Conservation (phyloP, 1,139 yeast genomes). For the Meyerozyma sp. region DNA sequence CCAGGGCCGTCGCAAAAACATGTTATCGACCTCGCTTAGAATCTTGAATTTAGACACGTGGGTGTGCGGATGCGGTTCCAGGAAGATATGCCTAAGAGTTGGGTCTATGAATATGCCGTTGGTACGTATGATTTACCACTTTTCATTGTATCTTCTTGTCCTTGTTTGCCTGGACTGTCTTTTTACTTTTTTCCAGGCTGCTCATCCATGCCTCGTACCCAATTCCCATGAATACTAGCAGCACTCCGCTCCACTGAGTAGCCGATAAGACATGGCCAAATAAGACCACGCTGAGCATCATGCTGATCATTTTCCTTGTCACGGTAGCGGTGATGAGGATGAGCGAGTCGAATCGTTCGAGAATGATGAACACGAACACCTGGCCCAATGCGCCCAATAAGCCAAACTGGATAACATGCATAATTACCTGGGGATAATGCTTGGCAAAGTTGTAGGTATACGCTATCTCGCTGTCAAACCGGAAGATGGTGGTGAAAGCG, state of each 20-base stretch:
- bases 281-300: conserved; percentile 80
- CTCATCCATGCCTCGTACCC: conserved; percentile 53
- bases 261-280: conserved; percentile 67
- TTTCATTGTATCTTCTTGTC: not conserved
- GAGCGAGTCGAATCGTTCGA: conserved; percentile 80
- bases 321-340: conserved; percentile 89
- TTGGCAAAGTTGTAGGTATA: conserved; percentile 45
- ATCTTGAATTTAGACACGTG: not conserved
- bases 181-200: conserved; percentile 2
- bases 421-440: conserved; percentile 37
- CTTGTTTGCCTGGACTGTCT: not conserved
- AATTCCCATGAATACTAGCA: conserved; percentile 78
- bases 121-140: not conserved
- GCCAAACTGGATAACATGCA: conserved; percentile 64
- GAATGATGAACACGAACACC: conserved; percentile 78
- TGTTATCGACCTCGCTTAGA: not conserved
- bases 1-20: conserved; percentile 3
- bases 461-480: conserved; percentile 39
- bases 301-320: conserved; percentile 91
- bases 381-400: conserved; percentile 89
- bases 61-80: not conserved
- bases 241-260: conserved; percentile 75
- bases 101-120: no score
- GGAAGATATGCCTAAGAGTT: no score
- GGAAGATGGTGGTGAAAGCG: conserved; percentile 36